Evolutionary conservation across 2,329 filamentous ascomycete genomes (phyloP).

Genomic region (Aspergillus sp.): DNA sequence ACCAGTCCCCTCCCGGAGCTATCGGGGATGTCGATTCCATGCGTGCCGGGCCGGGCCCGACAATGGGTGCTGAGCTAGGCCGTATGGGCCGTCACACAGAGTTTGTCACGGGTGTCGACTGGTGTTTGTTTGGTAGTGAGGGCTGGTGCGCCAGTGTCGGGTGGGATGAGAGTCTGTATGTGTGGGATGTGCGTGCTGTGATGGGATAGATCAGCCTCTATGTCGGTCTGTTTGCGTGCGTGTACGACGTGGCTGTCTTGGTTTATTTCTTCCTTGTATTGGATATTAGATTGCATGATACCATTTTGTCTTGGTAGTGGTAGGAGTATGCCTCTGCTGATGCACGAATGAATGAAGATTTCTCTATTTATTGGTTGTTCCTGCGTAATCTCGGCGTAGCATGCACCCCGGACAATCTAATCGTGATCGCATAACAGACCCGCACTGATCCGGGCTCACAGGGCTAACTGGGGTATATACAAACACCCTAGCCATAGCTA

Average conservation of each 20-base stretch:
- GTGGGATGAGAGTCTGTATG: constrained; percentile 87
- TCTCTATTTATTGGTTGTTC: background rate
- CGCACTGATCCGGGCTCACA: no score
- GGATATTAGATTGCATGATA: constrained; percentile 26
- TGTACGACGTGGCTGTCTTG: constrained; percentile 1
- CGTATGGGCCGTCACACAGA: constrained; percentile 92
- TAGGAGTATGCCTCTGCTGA: background rate
- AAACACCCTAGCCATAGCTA: no score
- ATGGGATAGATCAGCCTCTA: constrained; percentile 44
- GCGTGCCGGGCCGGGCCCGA: constrained; percentile 37
- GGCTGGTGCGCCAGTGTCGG: constrained; percentile 94
- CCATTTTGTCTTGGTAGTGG: constrained; percentile 10
- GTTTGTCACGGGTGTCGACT: constrained; percentile 94
- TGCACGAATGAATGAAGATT: constrained; percentile 1
- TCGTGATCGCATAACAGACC: no score
- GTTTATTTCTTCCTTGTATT: constrained; percentile 16
- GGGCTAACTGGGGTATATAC: no score
- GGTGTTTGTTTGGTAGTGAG: constrained; percentile 93
- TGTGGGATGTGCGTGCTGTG: constrained; percentile 81
- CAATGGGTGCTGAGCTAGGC: constrained; percentile 70
- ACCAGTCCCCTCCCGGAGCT: constrained; percentile 55
- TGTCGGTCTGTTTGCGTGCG: background rate
- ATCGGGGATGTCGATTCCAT: constrained; percentile 37
- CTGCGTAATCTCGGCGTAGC: background rate
- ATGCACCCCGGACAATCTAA: background rate